Evolutionary conservation across 148 eudicot species (phyloP).

Genomic region (Euryodendron excelsum): DNA sequence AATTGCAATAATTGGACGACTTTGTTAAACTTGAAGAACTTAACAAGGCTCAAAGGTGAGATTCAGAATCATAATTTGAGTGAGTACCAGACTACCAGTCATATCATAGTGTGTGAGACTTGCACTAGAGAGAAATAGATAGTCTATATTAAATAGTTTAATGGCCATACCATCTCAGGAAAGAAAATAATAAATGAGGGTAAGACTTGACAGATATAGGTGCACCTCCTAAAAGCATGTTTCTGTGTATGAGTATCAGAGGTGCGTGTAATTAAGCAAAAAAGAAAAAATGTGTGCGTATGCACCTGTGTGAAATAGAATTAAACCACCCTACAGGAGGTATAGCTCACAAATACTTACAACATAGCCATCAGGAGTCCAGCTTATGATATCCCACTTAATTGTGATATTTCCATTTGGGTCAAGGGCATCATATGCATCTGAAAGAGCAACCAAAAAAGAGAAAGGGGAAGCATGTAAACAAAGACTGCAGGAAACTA

Average conservation of each 20-base stretch:
- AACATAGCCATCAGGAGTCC: conserved; percentile 65
- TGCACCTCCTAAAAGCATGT: conserved; percentile 6
- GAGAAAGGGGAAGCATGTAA: neutral
- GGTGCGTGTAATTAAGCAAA: no score
- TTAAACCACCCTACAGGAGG: neutral
- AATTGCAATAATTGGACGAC: neutral
- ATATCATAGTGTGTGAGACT: neutral
- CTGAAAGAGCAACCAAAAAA: conserved; percentile 33
- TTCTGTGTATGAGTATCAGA: neutral
- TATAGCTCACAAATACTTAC: conserved; percentile 23
- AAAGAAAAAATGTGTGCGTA: neutral
- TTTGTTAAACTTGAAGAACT: neutral
- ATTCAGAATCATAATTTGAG: neutral
- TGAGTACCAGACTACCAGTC: neutral
- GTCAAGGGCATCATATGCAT: conserved; percentile 45
- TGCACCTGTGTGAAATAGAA: neutral
- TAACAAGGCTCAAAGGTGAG: neutral
- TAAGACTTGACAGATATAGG: neutral
- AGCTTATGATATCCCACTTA: conserved; percentile 50
- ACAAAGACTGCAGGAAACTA: neutral
- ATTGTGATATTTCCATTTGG: conserved; percentile 55
- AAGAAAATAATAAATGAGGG: neutral
- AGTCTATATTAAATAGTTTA: neutral
- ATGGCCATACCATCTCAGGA: neutral
- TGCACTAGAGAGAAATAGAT: neutral